A percentile compares a stretch with the other conserved stretches of the same genome.
Evolutionary conservation across 208 protist genomes (phyloP).

Genomic region (Leptomonas pyrrhocoris): DNA sequence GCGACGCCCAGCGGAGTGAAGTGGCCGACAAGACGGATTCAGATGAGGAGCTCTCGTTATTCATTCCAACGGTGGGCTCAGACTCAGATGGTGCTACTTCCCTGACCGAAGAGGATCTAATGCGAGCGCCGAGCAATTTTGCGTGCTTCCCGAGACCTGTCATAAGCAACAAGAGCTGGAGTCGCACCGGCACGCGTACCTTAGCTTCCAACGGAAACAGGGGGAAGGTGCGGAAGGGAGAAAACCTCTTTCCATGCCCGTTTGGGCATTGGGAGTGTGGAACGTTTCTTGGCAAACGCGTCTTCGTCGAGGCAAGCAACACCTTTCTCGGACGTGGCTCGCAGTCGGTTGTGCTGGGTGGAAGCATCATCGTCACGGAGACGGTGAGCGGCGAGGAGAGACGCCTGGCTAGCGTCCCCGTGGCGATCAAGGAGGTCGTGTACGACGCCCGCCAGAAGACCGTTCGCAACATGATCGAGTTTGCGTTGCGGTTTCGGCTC

Average conservation of each 20-base stretch:
- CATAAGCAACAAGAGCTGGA: neutral
- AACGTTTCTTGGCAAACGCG: conserved; percentile 25
- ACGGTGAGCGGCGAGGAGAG: conserved; percentile 9
- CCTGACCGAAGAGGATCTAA: neutral
- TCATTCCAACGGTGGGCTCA: conserved; percentile 15
- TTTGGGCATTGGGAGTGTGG: conserved; percentile 32
- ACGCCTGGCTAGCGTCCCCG: conserved; percentile 16
- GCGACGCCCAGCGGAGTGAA: neutral
- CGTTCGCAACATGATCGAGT: conserved; percentile 15
- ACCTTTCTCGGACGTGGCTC: conserved; percentile 24
- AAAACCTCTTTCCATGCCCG: conserved; percentile 12
- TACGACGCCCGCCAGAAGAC: conserved; percentile 21
- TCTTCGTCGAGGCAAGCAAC: conserved; percentile 18
- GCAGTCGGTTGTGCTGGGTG: conserved; percentile 19
- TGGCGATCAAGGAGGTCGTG: conserved; percentile 27
- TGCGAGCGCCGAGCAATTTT: neutral
- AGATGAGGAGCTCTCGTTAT: conserved; percentile 9
- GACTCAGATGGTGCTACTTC: neutral
- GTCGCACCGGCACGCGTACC: neutral
- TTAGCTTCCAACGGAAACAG: neutral
- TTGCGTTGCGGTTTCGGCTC: conserved; percentile 20
- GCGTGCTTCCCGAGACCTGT: neutral
- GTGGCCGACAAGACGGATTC: conserved; percentile 7
- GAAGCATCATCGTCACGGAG: conserved; percentile 22
- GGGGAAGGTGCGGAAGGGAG: neutral